Conservation (phyloP, 257 asterid genomes). For the Oldenlandia corymbosa region DNA sequence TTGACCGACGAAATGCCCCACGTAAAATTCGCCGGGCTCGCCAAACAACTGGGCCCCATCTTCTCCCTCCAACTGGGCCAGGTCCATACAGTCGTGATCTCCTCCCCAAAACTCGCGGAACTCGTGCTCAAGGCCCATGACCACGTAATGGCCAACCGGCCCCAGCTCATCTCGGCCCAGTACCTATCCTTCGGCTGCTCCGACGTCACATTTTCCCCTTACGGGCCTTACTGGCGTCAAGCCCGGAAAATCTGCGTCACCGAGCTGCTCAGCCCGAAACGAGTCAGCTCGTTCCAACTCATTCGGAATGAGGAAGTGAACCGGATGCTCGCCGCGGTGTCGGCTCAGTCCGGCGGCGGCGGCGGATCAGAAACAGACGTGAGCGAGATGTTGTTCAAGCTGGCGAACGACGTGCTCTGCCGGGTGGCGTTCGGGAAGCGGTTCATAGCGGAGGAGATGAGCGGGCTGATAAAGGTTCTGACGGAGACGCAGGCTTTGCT, state of each 20-base stretch:
- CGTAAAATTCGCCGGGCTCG: constrained; percentile 20
- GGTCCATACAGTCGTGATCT: constrained; percentile 27
- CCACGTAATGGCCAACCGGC: constrained; percentile 25
- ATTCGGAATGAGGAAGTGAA: constrained; percentile 27
- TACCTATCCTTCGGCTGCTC: constrained; percentile 35
- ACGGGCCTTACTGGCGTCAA: constrained; percentile 44
- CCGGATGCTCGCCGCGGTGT: constrained; percentile 20
- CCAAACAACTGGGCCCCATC: constrained; percentile 26
- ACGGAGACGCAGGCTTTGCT: constrained; percentile 35
- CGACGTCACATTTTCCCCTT: constrained; percentile 31
- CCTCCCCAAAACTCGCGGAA: constrained; percentile 28
- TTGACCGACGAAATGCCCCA: constrained; percentile 33
- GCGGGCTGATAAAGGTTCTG: constrained; percentile 26
- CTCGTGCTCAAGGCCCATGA: constrained; percentile 29
- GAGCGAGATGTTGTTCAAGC: constrained; percentile 27
- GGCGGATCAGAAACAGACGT: constrained; percentile 15
- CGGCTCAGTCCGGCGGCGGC: neutral
- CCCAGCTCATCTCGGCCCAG: constrained; percentile 31
- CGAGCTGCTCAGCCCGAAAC: constrained; percentile 25
- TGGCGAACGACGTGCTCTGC: constrained; percentile 32
- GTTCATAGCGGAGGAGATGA: constrained; percentile 15
- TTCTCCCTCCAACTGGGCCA: constrained; percentile 32
- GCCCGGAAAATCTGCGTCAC: constrained; percentile 32
- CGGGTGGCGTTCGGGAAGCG: constrained; percentile 37
- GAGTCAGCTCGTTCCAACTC: constrained; percentile 28